These are phyloP conservation scores for Lichtheimia corymbifera DNA, from an alignment of 371 early-diverging fungal species.

Conservation along the genomic window DNA sequence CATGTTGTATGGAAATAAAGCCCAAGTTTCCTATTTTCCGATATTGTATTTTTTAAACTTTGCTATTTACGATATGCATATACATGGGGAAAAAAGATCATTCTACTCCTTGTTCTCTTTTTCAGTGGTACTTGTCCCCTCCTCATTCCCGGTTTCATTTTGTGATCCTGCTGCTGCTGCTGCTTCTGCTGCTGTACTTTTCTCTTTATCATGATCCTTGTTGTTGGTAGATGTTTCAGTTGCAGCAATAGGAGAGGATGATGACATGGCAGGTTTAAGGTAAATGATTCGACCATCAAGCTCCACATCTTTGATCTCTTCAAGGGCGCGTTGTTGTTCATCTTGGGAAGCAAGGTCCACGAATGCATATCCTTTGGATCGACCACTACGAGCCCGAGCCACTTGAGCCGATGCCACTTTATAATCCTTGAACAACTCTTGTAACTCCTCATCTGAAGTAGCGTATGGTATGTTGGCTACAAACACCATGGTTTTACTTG, in stretches of 20 bases:
- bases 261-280: slow-evolving; percentile 77
- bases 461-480: slow-evolving; percentile 93
- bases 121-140: slow-evolving; percentile 8
- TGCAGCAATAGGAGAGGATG: slow-evolving; percentile 4
- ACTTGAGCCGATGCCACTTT: slow-evolving; percentile 78
- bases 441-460: slow-evolving; percentile 75
- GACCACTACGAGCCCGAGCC: slow-evolving; percentile 56
- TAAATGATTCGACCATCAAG: slow-evolving; percentile 72
- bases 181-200: slow-evolving; percentile 5
- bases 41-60: too few species aligned
- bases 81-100: too few species aligned
- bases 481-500: slow-evolving; percentile 83
- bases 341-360: slow-evolving; percentile 77
- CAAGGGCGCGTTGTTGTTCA: slow-evolving; percentile 80
- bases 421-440: slow-evolving; percentile 76
- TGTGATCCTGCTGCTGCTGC: slow-evolving; percentile 1
- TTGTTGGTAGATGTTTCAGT: background rate
- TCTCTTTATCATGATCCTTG: slow-evolving; percentile 12
- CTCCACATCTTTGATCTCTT: slow-evolving; percentile 56
- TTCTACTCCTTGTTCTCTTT: slow-evolving; percentile 13
- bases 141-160: slow-evolving; percentile 1
- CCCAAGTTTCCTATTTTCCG: too few species aligned
- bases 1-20: too few species aligned
- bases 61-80: too few species aligned
- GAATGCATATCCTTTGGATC: slow-evolving; percentile 92